Evolutionary conservation across 768 basidiomycete species (phyloP).

Genomic region (Baorangia bicolor): DNA sequence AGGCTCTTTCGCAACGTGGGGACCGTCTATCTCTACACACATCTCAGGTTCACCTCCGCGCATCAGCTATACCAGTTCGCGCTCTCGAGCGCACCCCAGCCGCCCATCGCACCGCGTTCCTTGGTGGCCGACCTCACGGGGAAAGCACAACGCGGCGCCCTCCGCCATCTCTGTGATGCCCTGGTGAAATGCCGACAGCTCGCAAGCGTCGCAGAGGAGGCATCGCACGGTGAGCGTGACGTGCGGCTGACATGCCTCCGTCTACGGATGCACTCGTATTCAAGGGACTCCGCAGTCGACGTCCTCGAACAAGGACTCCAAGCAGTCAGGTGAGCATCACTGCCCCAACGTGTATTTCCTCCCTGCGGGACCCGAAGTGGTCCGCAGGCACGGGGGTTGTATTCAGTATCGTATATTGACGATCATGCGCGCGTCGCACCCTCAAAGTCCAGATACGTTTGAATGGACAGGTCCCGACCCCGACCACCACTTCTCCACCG

Average conservation of each 20-base stretch:
- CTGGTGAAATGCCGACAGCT: slow-evolving; percentile 26
- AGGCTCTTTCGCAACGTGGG: slow-evolving; percentile 21
- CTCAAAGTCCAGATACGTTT: slow-evolving; percentile 45
- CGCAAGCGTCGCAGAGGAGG: neutral
- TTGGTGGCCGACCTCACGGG: slow-evolving; percentile 32
- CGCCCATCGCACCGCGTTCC: slow-evolving; percentile 26
- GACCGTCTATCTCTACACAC: slow-evolving; percentile 22
- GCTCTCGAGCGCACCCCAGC: neutral
- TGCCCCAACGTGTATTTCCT: neutral
- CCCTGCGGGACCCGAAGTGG: neutral
- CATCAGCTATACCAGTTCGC: slow-evolving; percentile 23
- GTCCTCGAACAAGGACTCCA: slow-evolving; percentile 34
- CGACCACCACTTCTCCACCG: slow-evolving; percentile 60
- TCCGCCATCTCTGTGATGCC: slow-evolving; percentile 26
- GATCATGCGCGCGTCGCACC: neutral
- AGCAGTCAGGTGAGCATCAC: slow-evolving; percentile 36
- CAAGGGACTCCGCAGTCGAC: slow-evolving; percentile 28
- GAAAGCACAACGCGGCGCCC: slow-evolving; percentile 26
- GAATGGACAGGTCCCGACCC: slow-evolving; percentile 63
- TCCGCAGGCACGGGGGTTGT: neutral
- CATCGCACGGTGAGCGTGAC: neutral
- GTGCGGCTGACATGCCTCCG: slow-evolving; percentile 30
- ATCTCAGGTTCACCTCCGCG: slow-evolving; percentile 25
- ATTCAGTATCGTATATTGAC: neutral
- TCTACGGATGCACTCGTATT: slow-evolving; percentile 42